Conservation (phyloP, 768 basidiomycete species). For the Macrolepiota dolichaula region DNA sequence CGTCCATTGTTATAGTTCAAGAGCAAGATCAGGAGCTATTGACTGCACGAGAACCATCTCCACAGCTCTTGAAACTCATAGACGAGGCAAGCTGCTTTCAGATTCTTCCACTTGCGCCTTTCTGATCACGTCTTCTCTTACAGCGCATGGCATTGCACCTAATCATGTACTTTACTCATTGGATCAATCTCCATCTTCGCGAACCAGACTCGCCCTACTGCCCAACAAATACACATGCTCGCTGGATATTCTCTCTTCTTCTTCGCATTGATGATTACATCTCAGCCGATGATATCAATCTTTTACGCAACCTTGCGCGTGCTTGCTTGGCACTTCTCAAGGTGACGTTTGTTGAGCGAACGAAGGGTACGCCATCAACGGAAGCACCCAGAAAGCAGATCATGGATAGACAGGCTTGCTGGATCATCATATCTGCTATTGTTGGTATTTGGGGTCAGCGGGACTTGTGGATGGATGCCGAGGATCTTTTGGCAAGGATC, state of each 20-base stretch:
- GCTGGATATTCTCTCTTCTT: constrained; percentile 78
- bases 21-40: constrained; percentile 7
- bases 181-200: constrained; percentile 66
- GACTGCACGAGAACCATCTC: constrained; percentile 54
- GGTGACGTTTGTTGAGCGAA: constrained; percentile 22
- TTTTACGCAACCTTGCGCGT: constrained; percentile 72
- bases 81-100: constrained; percentile 53
- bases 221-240: constrained; percentile 57
- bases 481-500: constrained; percentile 36
- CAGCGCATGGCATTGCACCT: constrained; percentile 72
- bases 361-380: constrained; percentile 17
- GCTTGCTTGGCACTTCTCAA: constrained; percentile 55
- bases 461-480: constrained; percentile 80
- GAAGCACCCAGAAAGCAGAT: constrained; percentile 12
- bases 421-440: constrained; percentile 69
- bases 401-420: constrained; percentile 53
- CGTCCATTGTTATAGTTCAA: background rate
- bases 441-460: constrained; percentile 73
- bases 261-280: constrained; percentile 65
- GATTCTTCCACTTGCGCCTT: constrained; percentile 6
- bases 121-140: constrained; percentile 15
- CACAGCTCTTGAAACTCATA: constrained; percentile 51
- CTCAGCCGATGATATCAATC: constrained; percentile 72
- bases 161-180: constrained; percentile 81
- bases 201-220: constrained; percentile 33